Base-by-base conservation (phyloP, 2,329 filamentous ascomycete genomes). In the Diaporthe sp. region DNA sequence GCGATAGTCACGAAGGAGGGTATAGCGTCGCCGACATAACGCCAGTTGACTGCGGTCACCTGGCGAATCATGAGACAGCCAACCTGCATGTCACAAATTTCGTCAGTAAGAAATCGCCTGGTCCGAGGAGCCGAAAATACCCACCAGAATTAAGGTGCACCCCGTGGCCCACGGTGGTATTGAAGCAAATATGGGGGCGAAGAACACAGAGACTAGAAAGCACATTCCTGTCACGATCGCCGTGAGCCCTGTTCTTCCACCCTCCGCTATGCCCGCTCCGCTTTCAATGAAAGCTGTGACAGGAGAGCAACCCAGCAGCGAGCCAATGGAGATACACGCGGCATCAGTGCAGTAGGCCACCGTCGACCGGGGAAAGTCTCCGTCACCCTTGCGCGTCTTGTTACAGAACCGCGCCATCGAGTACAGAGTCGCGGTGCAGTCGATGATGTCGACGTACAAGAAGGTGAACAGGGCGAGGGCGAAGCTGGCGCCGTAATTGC, bases 121-220 rank as follows among this genome's bases (percentile, higher is more conserved):
- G 52, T 4, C 3, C 42, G 17, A 69, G 13, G 4, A 13, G 22
- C 1, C 38, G 15, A 25, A 30, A 1, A 2, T 5, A 40, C 86
- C 80, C 82, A 90, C 91, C 77, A 95, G 86, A 77, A 95, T 87
- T 15, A 95, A 89, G n/a, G 95, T 95, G 81, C 93, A 95, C 64
- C 95, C 95, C 0, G 95, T 97, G 3, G 95, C 95, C 94, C 94
- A 97, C 0, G 95, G 92, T 6, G 95, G 95, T 74, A 97, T 97
- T 0, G 94, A 96, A 13, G 95, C 95, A 80, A 97, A 97, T 74
- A 97, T 96, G 0, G 95, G 95, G 0, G 95, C 95, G 81, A 97
- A 97, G 87, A 97, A 97, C 76, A 97, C 90, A 74, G 94, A 91
- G 81, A 97, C 91, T 85, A 97, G 93, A 87, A 97, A 97, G 84